These are phyloP conservation scores for Starmerella ratchasimensis DNA, from an alignment of 805 yeast genomes.

Conservation along the genomic window DNA sequence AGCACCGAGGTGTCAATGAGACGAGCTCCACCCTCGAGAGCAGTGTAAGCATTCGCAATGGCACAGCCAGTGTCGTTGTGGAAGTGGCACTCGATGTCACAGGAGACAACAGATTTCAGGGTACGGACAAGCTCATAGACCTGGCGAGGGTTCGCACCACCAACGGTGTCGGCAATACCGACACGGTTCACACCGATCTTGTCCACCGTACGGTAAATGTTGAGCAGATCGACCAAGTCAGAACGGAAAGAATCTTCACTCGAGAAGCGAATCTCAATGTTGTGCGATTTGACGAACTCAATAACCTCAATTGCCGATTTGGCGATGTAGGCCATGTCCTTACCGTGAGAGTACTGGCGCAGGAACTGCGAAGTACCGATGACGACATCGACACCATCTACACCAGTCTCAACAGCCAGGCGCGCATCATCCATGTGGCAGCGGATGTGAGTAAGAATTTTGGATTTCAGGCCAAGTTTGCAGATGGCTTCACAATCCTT, in stretches of 20 bases:
- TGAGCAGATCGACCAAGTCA: conserved; percentile 85
- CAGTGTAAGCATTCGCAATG: conserved; percentile 95
- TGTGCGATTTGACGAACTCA: conserved; percentile 91
- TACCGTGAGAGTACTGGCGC: conserved; percentile 91
- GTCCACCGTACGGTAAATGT: conserved; percentile 92
- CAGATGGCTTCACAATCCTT: conserved; percentile 95
- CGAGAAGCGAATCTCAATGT: conserved; percentile 91
- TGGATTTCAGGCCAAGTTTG: conserved; percentile 89
- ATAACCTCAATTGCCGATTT: conserved; percentile 92
- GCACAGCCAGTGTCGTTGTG: conserved; percentile 99
- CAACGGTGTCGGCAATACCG: conserved; percentile 98
- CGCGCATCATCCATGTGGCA: conserved; percentile 99
- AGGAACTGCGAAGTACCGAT: conserved; percentile 94
- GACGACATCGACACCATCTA: conserved; percentile 97
- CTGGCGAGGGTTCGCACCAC: conserved; percentile 98
- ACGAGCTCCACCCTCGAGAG: conserved; percentile 93
- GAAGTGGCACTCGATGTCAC: conserved; percentile 98
- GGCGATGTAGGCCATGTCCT: conserved; percentile 96
- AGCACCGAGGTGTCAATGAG: conserved; percentile 88
- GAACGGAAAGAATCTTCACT: conserved; percentile 97
- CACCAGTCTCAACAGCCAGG: conserved; percentile 96
- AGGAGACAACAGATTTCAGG: conserved; percentile 78
- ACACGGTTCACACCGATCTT: conserved; percentile 97
- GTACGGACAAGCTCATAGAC: conserved; percentile 94
- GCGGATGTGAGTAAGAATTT: conserved; percentile 90